A percentile compares a stretch with the other conserved stretches of the same genome.
Evolutionary conservation across 1,284 basidiomycete genomes (phyloP).

Genomic region (Cutaneotrichosporon sp.): DNA sequence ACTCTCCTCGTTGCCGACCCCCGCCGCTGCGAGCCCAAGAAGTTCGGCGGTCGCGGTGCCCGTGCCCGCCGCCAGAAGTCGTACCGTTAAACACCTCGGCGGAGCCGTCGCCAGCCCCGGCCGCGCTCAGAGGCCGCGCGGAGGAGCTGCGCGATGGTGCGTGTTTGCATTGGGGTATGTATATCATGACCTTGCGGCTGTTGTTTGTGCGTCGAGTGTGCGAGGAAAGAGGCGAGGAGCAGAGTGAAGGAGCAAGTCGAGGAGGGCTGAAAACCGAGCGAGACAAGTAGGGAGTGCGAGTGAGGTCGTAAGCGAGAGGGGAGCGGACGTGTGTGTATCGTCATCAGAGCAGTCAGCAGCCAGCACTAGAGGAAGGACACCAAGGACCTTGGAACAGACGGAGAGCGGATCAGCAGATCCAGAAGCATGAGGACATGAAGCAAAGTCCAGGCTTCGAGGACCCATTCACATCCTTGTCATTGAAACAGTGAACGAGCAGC

Average conservation of each 20-base stretch:
- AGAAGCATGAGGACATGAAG: background rate
- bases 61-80: constrained; percentile 95
- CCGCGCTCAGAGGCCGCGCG: constrained; percentile 24
- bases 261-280: background rate
- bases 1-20: constrained; percentile 96
- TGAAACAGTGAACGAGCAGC: background rate
- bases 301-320: background rate
- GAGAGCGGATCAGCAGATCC: background rate
- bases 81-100: constrained; percentile 73
- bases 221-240: background rate
- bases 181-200: constrained; percentile 27
- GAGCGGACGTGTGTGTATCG: background rate
- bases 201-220: background rate
- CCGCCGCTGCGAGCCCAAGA: constrained; percentile 98
- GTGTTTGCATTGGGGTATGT: constrained; percentile 33
- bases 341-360: background rate
- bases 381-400: no score
- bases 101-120: constrained; percentile 3
- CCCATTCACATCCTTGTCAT: background rate
- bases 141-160: constrained; percentile 17
- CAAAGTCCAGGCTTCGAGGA: background rate
- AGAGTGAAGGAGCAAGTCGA: background rate
- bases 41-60: constrained; percentile 94
- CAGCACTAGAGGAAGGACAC: background rate
- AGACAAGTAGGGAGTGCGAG: background rate